phyloP scores from a whole-genome alignment of 495 filamentous ascomycete genomes.

The Tricharina praecox region DNA sequence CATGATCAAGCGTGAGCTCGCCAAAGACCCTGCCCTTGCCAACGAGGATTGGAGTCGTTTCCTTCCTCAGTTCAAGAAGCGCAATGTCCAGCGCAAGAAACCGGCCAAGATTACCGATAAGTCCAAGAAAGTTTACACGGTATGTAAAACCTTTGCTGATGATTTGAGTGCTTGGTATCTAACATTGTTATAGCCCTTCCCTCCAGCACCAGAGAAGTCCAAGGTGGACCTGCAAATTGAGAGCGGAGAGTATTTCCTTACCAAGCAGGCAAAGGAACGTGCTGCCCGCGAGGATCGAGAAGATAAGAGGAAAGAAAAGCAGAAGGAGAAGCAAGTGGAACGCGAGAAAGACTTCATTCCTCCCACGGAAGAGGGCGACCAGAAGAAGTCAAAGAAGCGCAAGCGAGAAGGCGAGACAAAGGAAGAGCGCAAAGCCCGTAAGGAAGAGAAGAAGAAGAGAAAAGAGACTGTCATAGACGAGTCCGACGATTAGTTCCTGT shows the following conservation, averaged over 20 bases:
- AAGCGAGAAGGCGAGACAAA: slow-evolving; percentile 41
- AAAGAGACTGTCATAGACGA: slow-evolving; percentile 8
- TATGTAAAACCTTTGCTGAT: slow-evolving; percentile 20
- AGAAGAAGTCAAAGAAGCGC: slow-evolving; percentile 39
- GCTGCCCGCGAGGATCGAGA: slow-evolving; percentile 58
- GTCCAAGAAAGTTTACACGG: slow-evolving; percentile 77
- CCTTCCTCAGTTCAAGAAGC: slow-evolving; percentile 94
- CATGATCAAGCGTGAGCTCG: slow-evolving; percentile 98
- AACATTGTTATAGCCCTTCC: slow-evolving; percentile 33
- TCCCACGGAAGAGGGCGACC: slow-evolving; percentile 50
- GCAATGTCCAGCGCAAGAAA: slow-evolving; percentile 65
- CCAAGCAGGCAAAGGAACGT: slow-evolving; percentile 77
- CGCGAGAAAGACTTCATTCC: slow-evolving; percentile 71
- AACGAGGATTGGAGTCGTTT: slow-evolving; percentile 91
- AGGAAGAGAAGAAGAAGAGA: slow-evolving; percentile 25
- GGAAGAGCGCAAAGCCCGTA: slow-evolving; percentile 31
- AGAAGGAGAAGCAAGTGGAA: slow-evolving; percentile 73
- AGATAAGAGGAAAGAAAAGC: slow-evolving; percentile 68
- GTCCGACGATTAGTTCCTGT: not conserved
- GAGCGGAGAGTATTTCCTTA: slow-evolving; percentile 89
- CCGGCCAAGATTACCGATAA: slow-evolving; percentile 86
- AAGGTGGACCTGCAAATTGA: slow-evolving; percentile 98
- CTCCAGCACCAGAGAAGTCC: slow-evolving; percentile 67
- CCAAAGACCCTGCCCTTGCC: slow-evolving; percentile 75
- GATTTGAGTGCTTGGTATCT: slow-evolving; percentile 27